These are phyloP conservation scores for Phytophthora vignae DNA, from an alignment of 352 stramenopile species.

Conservation along the genomic window DNA sequence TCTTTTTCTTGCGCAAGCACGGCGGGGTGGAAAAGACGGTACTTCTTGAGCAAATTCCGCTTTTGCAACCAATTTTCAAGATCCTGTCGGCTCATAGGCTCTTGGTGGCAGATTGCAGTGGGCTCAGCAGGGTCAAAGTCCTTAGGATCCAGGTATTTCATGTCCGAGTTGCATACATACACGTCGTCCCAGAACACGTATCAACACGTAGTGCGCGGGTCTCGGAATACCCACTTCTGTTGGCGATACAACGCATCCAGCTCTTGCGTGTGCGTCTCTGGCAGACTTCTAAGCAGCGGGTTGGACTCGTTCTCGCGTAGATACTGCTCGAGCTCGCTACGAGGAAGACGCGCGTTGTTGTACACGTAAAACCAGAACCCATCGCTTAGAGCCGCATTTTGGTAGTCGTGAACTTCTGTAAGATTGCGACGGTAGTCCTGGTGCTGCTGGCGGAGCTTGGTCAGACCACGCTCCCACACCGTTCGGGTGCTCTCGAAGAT, in stretches of 20 bases:
- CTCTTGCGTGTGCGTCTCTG: neutral
- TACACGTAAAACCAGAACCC: conserved; percentile 51
- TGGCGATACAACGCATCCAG: conserved; percentile 11
- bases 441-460: neutral
- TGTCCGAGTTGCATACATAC: conserved; percentile 35
- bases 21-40: neutral
- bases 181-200: conserved; percentile 56
- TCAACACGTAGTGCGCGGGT: conserved; percentile 36
- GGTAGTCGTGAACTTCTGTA: neutral
- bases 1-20: no score
- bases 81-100: conserved; percentile 27
- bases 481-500: neutral
- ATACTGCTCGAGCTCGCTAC: conserved; percentile 25
- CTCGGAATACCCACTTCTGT: conserved; percentile 28
- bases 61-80: conserved; percentile 30
- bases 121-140: conserved; percentile 27
- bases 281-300: neutral
- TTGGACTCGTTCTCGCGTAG: neutral
- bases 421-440: neutral
- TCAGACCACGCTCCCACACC: neutral
- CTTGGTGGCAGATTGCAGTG: conserved; percentile 39
- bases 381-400: conserved; percentile 27
- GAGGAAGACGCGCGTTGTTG: conserved; percentile 33
- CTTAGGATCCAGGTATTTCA: conserved; percentile 16
- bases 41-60: neutral